These are phyloP conservation scores for Exophiala dermatitidis DNA, from an alignment of 2,329 filamentous ascomycete genomes.

Conservation along the genomic window DNA sequence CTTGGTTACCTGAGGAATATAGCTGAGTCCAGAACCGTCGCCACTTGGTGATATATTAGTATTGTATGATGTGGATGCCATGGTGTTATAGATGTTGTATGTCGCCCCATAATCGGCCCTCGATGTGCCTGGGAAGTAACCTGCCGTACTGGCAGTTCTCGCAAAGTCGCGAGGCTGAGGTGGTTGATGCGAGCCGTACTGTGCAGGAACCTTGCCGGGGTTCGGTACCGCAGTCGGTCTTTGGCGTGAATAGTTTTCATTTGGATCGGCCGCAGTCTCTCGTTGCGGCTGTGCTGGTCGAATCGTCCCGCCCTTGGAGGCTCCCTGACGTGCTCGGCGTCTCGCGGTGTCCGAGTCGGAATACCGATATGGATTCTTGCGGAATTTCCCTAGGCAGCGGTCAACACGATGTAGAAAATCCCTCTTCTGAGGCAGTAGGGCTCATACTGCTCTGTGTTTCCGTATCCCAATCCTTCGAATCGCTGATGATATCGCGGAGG, in stretches of 20 bases:
- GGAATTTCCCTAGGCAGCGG: slow-evolving; percentile 13
- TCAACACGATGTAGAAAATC: slow-evolving; percentile 5
- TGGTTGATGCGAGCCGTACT: slow-evolving; percentile 8
- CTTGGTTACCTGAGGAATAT: slow-evolving; percentile 2
- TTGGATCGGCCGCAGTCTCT: slow-evolving; percentile 5
- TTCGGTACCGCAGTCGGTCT: slow-evolving; percentile 1
- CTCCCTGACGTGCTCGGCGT: slow-evolving; percentile 15
- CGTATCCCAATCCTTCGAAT: slow-evolving; percentile 22
- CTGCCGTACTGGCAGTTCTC: not conserved
- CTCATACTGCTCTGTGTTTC: slow-evolving; percentile 20
- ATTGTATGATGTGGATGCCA: slow-evolving; percentile 3
- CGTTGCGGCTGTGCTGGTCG: slow-evolving; percentile 9
- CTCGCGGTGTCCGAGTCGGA: slow-evolving; percentile 20
- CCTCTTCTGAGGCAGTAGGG: not conserved
- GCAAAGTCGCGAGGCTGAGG: slow-evolving; percentile 5
- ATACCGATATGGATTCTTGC: slow-evolving; percentile 19
- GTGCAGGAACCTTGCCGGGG: not conserved
- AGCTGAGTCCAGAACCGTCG: not conserved
- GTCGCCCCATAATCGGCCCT: slow-evolving; percentile 6
- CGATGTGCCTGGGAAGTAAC: slow-evolving; percentile 1
- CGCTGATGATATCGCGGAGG: slow-evolving; percentile 21
- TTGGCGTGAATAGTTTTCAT: slow-evolving; percentile 7
- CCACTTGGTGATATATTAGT: slow-evolving; percentile 3
- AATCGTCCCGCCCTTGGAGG: slow-evolving; percentile 14
- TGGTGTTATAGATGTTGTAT: slow-evolving; percentile 8